A percentile compares a stretch with the other conserved stretches of the same genome.
These are phyloP conservation scores for Mucor piriformis DNA, from an alignment of 371 early-diverging fungal genomes.

Conservation along the genomic window DNA sequence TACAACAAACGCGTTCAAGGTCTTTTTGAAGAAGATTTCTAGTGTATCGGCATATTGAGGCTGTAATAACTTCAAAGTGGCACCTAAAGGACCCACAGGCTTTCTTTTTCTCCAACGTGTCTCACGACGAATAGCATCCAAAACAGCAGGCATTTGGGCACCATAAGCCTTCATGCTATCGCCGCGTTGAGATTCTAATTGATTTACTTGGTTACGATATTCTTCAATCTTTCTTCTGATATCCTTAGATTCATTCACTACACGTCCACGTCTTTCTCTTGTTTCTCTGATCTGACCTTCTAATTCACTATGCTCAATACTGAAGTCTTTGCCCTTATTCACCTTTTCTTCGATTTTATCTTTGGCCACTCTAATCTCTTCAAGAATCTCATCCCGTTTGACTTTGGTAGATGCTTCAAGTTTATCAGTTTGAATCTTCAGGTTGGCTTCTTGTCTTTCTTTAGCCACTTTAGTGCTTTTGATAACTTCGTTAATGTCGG, in stretches of 20 bases:
- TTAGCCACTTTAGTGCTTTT: constrained; percentile 35
- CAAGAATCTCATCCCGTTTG: constrained; percentile 16
- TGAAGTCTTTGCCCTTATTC: background rate
- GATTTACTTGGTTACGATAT: constrained; percentile 23
- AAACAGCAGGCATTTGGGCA: constrained; percentile 64
- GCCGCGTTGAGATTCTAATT: constrained; percentile 57
- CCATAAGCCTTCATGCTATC: constrained; percentile 78
- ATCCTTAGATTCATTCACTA: background rate
- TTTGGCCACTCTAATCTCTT: constrained; percentile 44
- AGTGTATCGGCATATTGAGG: constrained; percentile 67
- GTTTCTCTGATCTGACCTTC: constrained; percentile 21
- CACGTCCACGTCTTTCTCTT: constrained; percentile 9
- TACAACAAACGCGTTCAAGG: constrained; percentile 79
- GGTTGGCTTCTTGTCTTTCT: constrained; percentile 28
- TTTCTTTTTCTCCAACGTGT: constrained; percentile 54
- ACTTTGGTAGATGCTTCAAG: constrained; percentile 30
- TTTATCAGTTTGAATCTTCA: constrained; percentile 37
- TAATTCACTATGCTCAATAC: constrained; percentile 24
- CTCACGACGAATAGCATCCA: constrained; percentile 63
- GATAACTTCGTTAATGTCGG: constrained; percentile 11
- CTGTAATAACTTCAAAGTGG: constrained; percentile 66
- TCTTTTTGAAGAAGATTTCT: constrained; percentile 72
- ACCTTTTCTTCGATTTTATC: constrained; percentile 5
- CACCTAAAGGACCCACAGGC: constrained; percentile 90
- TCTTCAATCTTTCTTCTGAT: constrained; percentile 10